Evolutionary conservation across 108 stramenopile genomes (phyloP).

Genomic region (Licmophora abbreviata): DNA sequence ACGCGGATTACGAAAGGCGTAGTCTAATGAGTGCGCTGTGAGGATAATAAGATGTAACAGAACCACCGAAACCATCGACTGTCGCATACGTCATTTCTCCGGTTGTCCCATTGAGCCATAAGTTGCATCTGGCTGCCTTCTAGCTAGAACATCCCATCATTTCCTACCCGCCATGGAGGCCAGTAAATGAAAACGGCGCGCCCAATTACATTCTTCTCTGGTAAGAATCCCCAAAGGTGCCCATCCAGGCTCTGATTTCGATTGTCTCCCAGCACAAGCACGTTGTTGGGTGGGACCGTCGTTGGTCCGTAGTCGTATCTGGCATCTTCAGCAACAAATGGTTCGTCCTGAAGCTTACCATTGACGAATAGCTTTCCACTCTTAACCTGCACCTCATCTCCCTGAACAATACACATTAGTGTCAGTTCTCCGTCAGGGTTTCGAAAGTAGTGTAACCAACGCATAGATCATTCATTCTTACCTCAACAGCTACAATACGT

Average conservation of each 20-base stretch:
- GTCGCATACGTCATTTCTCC: too few relatives aligned
- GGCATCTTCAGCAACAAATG: conserved; percentile 83
- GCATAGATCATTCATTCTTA: conserved; percentile 26
- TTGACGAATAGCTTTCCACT: conserved; percentile 87
- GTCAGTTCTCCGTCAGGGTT: neutral
- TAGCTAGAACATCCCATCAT: conserved; percentile 56
- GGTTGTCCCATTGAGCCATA: too few relatives aligned
- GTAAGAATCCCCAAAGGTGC: conserved; percentile 84
- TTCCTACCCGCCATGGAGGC: conserved; percentile 87
- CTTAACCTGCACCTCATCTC: conserved; percentile 80
- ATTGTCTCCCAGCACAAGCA: conserved; percentile 87
- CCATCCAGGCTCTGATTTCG: conserved; percentile 87
- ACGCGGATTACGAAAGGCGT: too few relatives aligned
- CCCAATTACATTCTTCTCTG: conserved; percentile 55
- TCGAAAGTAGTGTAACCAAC: neutral
- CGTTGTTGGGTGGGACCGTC: conserved; percentile 69
- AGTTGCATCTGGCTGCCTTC: too few relatives aligned
- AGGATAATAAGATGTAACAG: too few relatives aligned
- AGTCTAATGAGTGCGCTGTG: too few relatives aligned
- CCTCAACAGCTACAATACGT: conserved; percentile 90
- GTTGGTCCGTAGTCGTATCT: conserved; percentile 83
- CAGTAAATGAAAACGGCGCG: conserved; percentile 86
- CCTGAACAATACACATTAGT: conserved; percentile 17
- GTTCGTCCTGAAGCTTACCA: conserved; percentile 81
- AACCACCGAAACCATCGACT: too few relatives aligned